phyloP scores from a whole-genome alignment of 179 eudicot species.

The Gypsophila paniculata region DNA sequence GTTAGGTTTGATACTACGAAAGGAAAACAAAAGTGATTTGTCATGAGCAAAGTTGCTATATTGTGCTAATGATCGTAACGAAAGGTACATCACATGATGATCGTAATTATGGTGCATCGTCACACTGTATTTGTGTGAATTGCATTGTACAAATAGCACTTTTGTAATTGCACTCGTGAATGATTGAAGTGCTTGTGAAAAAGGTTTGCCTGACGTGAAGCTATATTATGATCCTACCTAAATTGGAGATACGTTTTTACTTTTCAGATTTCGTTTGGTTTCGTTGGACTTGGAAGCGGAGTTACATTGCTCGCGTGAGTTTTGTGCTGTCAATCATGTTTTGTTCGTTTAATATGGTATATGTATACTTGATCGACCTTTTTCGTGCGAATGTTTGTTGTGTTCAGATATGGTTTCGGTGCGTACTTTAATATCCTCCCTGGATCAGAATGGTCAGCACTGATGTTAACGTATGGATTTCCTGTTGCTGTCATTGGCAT shows the following conservation, averaged over 20 bases:
- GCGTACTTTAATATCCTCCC: conserved; percentile 94
- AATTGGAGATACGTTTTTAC: not conserved
- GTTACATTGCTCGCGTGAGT: conserved; percentile 75
- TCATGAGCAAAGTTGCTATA: not conserved
- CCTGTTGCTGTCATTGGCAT: conserved; percentile 96
- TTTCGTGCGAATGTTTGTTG: conserved; percentile 9
- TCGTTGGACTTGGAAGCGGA: conserved; percentile 76
- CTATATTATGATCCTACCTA: not conserved
- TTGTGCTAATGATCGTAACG: not conserved
- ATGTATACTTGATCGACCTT: not conserved
- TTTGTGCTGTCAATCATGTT: not conserved
- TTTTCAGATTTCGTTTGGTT: conserved; percentile 83
- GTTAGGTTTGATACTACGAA: not conserved
- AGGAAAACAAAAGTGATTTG: too few species aligned
- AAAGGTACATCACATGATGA: not conserved
- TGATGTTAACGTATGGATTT: conserved; percentile 95
- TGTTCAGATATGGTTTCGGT: conserved; percentile 85
- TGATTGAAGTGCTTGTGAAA: not conserved
- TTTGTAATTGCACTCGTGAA: not conserved
- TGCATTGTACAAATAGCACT: not conserved
- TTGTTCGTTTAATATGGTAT: not conserved
- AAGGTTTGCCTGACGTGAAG: not conserved
- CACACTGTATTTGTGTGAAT: not conserved
- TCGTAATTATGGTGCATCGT: not conserved
- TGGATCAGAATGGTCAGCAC: conserved; percentile 98